These are phyloP conservation scores for Zygosaccharomyces pseudobailii DNA, from an alignment of 1,139 yeast species.

Conservation along the genomic window DNA sequence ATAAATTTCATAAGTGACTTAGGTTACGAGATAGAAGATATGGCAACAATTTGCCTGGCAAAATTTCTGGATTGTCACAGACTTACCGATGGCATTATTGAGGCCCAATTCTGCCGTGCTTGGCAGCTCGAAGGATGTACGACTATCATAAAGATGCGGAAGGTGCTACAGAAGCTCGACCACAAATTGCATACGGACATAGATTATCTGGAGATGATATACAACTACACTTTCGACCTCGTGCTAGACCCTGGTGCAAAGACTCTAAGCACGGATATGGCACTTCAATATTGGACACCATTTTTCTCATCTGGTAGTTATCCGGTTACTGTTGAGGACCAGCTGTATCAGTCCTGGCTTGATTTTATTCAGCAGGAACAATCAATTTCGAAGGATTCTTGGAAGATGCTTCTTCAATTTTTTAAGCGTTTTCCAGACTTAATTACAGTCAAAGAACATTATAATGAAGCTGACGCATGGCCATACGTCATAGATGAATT, in stretches of 20 bases:
- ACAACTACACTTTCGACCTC: constrained; percentile 66
- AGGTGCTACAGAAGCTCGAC: constrained; percentile 39
- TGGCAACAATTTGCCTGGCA: constrained; percentile 64
- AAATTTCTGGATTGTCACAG: constrained; percentile 47
- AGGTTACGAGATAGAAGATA: constrained; percentile 68
- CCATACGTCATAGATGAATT: constrained; percentile 84
- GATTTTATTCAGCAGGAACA: constrained; percentile 17
- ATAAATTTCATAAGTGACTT: constrained; percentile 60
- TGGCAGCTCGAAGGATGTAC: constrained; percentile 32
- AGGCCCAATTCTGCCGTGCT: constrained; percentile 25
- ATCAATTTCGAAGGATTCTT: constrained; percentile 63
- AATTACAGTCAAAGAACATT: constrained; percentile 50
- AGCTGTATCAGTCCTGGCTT: constrained; percentile 37
- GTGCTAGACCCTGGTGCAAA: constrained; percentile 59
- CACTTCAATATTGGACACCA: constrained; percentile 74
- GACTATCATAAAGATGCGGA: constrained; percentile 48
- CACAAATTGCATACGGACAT: constrained; percentile 36
- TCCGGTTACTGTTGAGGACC: constrained; percentile 50
- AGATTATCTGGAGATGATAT: constrained; percentile 50
- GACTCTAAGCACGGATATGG: constrained; percentile 55
- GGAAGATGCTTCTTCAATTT: constrained; percentile 80
- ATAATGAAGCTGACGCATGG: constrained; percentile 86
- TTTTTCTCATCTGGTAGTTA: constrained; percentile 42
- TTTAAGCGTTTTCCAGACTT: constrained; percentile 44
- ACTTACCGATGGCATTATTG: constrained; percentile 20